Evolutionary conservation across 2,329 filamentous ascomycete species (phyloP), one percentile per base, ranked within the genome.

Genomic region (Fusarium cyanostomum): DNA sequence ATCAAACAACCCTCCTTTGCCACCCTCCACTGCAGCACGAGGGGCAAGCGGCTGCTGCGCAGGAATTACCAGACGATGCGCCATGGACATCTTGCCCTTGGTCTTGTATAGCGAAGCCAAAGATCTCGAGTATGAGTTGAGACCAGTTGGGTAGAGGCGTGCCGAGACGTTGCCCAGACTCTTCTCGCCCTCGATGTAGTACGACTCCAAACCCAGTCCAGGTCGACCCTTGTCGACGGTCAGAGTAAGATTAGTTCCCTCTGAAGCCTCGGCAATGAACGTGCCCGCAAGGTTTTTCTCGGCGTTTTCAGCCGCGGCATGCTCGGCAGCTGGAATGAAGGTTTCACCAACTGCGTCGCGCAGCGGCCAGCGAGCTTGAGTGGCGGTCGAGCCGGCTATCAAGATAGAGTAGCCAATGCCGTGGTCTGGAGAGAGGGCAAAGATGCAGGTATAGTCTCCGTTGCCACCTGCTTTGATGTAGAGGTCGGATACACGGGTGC

Each of bases 371-470:
- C 61, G 59, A 1, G 52, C 68, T 0, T 39, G 8, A 7, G 67
- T 53, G 2, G 71, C 68, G 0, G 61, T 62, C 0, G 46, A 27
- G 0, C 73, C 72, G 1, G 71, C 73, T 3, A 70, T 38, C 13
- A 75, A 31, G 8, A 76, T 35, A 8, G 69, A 66, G 44, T 71
- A 74, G 6, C 65, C 65, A 5, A 68, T 37, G 2, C 65, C 65
- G 7, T 68, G 66, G 6, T 68, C 65, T 0, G 65, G 65, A 1
- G 66, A 56, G 2, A 68, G 41, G 2, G 53, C 59, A 3, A 68
- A 28, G 0, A 56, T 46, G 1, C 49, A 52, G 2, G 62, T 60
- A 8, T 66, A 68, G 2, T 52, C 59, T 2, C 7, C 7, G 0
- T 56, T 68, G 2, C 66, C 65, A 0, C 65, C 65, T 1, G 52